A percentile compares a stretch with the other conserved stretches of the same genome.
These are phyloP conservation scores for Orobanche coerulescens DNA, from an alignment of 257 asterid species.

Conservation along the genomic window DNA sequence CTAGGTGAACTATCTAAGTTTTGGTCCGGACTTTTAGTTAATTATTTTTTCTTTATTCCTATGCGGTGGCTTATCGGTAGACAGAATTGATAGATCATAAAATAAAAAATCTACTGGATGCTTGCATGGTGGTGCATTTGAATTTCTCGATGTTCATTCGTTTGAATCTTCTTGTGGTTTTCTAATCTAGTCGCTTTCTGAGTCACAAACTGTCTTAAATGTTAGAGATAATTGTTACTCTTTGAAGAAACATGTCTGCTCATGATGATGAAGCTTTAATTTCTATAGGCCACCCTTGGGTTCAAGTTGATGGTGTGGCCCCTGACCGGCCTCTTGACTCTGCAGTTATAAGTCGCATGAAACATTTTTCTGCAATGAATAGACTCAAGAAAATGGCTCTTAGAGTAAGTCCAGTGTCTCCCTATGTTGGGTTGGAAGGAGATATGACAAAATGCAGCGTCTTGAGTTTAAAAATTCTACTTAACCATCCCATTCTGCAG, in stretches of 20 bases:
- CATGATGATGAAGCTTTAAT: conserved; percentile 12
- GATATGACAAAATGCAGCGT: not conserved
- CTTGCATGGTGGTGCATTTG: too few relatives aligned
- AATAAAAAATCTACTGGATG: too few relatives aligned
- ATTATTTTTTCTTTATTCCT: too few relatives aligned
- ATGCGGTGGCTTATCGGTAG: too few relatives aligned
- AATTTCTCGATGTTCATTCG: too few relatives aligned
- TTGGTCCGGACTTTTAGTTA: too few relatives aligned
- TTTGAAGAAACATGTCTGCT: conserved; percentile 5
- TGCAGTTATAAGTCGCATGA: conserved; percentile 86
- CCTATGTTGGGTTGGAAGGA: not conserved
- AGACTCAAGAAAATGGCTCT: conserved; percentile 96
- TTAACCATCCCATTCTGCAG: conserved; percentile 26
- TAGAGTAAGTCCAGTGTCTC: conserved; percentile 40
- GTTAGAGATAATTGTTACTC: not conserved
- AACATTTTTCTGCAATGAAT: conserved; percentile 94
- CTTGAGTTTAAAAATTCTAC: not conserved
- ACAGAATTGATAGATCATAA: too few relatives aligned
- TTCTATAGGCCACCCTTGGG: conserved; percentile 88
- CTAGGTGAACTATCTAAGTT: too few relatives aligned
- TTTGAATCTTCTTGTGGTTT: too few relatives aligned
- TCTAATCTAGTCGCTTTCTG: not conserved
- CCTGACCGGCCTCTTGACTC: conserved; percentile 88
- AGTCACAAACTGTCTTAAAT: too few relatives aligned
- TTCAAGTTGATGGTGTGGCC: conserved; percentile 89